These are phyloP conservation scores for Aphanomyces cochlioides DNA, from an alignment of 352 stramenopile genomes.

Conservation along the genomic window DNA sequence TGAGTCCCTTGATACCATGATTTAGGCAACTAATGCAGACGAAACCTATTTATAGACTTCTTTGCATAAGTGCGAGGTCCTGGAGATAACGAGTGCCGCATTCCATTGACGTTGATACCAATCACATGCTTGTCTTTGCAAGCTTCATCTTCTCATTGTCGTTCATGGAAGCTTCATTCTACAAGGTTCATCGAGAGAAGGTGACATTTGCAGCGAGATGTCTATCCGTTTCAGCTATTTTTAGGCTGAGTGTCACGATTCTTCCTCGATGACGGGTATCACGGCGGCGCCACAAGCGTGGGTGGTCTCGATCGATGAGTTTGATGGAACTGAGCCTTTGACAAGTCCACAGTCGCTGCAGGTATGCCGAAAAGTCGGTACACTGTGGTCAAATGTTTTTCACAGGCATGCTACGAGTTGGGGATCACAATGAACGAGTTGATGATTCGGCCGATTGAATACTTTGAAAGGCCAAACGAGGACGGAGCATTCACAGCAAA, in stretches of 20 bases:
- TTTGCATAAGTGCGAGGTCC: no score
- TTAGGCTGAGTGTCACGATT: not conserved
- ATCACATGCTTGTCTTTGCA: no score
- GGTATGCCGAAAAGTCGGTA: not conserved
- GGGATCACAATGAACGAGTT: slow-evolving; percentile 66
- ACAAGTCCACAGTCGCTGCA: slow-evolving; percentile 66
- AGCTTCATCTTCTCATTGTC: no score
- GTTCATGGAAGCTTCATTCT: no score
- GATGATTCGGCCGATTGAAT: slow-evolving; percentile 49
- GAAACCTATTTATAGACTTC: no score
- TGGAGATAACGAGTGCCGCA: no score
- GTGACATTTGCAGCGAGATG: no score
- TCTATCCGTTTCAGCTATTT: not conserved
- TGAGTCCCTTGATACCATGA: no score
- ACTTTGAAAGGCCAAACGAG: slow-evolving; percentile 42
- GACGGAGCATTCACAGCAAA: slow-evolving; percentile 47
- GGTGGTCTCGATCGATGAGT: slow-evolving; percentile 57
- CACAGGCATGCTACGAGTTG: slow-evolving; percentile 62
- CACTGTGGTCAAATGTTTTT: not conserved
- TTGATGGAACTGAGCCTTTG: slow-evolving; percentile 51
- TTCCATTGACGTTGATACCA: no score
- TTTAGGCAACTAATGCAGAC: no score
- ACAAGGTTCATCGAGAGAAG: no score
- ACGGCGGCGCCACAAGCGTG: not conserved
- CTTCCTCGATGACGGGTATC: no score